These are phyloP conservation scores for Globisporangium canariense DNA, from an alignment of 352 stramenopile species.

Conservation along the genomic window DNA sequence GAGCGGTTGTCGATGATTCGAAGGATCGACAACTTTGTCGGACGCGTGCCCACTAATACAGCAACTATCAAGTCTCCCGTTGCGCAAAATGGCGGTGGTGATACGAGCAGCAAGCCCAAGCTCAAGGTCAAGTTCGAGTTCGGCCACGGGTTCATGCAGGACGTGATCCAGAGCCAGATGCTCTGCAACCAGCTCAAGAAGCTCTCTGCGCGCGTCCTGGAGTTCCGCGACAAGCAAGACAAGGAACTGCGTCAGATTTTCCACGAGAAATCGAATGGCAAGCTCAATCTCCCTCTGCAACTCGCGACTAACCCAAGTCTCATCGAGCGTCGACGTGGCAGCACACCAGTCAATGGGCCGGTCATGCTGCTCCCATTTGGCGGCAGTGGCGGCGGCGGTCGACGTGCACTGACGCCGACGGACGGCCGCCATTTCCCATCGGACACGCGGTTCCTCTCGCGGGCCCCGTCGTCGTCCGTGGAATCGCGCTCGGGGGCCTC, in stretches of 20 bases:
- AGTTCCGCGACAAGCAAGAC: conserved; percentile 73
- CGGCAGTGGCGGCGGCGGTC: background rate
- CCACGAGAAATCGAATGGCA: conserved; percentile 72
- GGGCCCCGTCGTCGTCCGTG: background rate
- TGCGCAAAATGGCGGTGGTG: conserved; percentile 1
- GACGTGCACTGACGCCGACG: conserved; percentile 16
- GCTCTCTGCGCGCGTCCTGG: conserved; percentile 57
- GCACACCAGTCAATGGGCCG: conserved; percentile 10
- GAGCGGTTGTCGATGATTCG: conserved; percentile 77
- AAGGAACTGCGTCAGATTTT: conserved; percentile 73
- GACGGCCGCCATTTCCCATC: conserved; percentile 6
- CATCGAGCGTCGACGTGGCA: conserved; percentile 20
- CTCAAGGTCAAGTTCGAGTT: conserved; percentile 86
- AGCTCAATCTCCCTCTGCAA: conserved; percentile 36
- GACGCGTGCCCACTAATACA: conserved; percentile 37
- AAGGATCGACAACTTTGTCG: conserved; percentile 73
- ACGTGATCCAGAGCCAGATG: conserved; percentile 82
- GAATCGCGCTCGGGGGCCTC: conserved; percentile 7
- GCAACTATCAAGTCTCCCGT: conserved; percentile 17
- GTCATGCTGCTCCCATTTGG: conserved; percentile 2
- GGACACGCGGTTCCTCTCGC: conserved; percentile 2
- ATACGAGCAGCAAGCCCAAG: conserved; percentile 9
- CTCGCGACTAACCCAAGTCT: conserved; percentile 23
- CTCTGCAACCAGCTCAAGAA: conserved; percentile 82
- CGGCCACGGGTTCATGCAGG: conserved; percentile 81